A percentile compares a stretch with the other conserved stretches of the same genome.
These are phyloP conservation scores for Croton setiger DNA, from an alignment of 441 rosid genomes.

Conservation along the genomic window DNA sequence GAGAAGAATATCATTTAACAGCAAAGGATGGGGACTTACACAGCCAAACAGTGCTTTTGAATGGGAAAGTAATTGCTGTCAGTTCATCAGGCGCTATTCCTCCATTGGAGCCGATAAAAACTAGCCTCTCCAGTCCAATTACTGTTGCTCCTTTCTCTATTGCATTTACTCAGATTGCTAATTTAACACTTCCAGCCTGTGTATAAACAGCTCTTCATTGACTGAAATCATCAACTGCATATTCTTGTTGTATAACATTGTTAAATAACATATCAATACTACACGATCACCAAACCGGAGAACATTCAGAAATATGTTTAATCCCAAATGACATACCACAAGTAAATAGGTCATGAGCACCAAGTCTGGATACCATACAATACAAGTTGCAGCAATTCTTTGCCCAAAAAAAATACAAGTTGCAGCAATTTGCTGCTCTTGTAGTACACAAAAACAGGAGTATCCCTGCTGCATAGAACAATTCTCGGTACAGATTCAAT, in stretches of 20 bases:
- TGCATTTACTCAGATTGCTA: slow-evolving; percentile 32
- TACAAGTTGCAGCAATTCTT: slow-evolving; percentile 30
- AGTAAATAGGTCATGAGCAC: not conserved
- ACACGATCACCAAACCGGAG: slow-evolving; percentile 6
- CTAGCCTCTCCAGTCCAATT: slow-evolving; percentile 29
- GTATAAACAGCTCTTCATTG: slow-evolving; percentile 6
- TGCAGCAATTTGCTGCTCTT: slow-evolving; percentile 44
- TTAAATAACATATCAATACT: slow-evolving; percentile 3
- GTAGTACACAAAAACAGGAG: slow-evolving; percentile 53
- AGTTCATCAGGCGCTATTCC: slow-evolving; percentile 35
- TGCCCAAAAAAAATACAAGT: no score
- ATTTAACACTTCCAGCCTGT: slow-evolving; percentile 36
- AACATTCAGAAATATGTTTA: not conserved
- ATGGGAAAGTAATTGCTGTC: slow-evolving; percentile 33
- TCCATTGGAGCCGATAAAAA: slow-evolving; percentile 28
- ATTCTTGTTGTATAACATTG: not conserved
- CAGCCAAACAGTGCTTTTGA: slow-evolving; percentile 37
- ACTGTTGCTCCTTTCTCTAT: slow-evolving; percentile 41
- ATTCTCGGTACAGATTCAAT: slow-evolving; percentile 39
- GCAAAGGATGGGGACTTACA: slow-evolving; percentile 41
- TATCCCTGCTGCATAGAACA: slow-evolving; percentile 32
- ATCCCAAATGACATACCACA: not conserved
- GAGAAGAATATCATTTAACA: slow-evolving; percentile 47
- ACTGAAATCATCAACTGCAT: not conserved
- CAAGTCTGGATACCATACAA: not conserved